Percentiles rank a stretch among this genome's conserved stretches.
Evolutionary conservation across 805 yeast species (phyloP).

Genomic region (Wickerhamomyces canadensis): DNA sequence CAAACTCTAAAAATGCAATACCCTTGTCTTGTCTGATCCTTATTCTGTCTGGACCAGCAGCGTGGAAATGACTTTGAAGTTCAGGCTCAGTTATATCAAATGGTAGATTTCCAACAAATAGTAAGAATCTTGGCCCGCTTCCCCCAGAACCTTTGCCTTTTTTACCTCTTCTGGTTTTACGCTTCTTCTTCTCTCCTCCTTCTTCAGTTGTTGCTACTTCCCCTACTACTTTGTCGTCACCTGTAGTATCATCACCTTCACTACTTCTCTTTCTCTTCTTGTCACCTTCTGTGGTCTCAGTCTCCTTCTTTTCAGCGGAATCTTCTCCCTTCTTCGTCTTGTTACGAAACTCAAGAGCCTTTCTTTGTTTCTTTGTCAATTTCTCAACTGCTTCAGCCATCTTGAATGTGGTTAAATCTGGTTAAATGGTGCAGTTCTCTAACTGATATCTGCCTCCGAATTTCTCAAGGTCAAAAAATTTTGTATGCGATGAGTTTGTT

Average conservation of each 20-base stretch:
- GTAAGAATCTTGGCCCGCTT: conserved; percentile 56
- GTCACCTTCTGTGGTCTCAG: conserved; percentile 21
- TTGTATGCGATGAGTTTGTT: neutral
- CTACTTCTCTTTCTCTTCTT: conserved; percentile 14
- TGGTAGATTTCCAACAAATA: conserved; percentile 90
- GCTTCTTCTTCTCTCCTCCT: conserved; percentile 43
- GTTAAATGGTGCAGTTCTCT: neutral
- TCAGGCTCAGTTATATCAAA: conserved; percentile 60
- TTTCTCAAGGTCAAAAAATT: neutral
- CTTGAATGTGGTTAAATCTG: neutral
- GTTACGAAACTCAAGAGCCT: conserved; percentile 53
- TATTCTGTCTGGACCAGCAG: conserved; percentile 65
- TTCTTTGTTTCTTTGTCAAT: conserved; percentile 60
- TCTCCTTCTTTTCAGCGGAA: conserved; percentile 8
- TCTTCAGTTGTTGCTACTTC: conserved; percentile 25
- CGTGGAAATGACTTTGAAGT: conserved; percentile 65
- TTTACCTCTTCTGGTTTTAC: conserved; percentile 76
- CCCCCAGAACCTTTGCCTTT: conserved; percentile 53
- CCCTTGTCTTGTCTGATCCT: conserved; percentile 84
- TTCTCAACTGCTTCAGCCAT: conserved; percentile 28
- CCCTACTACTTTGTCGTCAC: neutral
- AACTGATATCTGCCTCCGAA: neutral
- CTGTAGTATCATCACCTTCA: conserved; percentile 1
- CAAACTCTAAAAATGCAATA: conserved; percentile 87
- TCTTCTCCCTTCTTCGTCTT: conserved; percentile 26